Conservation (phyloP, 108 stramenopile genomes). For the Fragilaria radians region DNA sequence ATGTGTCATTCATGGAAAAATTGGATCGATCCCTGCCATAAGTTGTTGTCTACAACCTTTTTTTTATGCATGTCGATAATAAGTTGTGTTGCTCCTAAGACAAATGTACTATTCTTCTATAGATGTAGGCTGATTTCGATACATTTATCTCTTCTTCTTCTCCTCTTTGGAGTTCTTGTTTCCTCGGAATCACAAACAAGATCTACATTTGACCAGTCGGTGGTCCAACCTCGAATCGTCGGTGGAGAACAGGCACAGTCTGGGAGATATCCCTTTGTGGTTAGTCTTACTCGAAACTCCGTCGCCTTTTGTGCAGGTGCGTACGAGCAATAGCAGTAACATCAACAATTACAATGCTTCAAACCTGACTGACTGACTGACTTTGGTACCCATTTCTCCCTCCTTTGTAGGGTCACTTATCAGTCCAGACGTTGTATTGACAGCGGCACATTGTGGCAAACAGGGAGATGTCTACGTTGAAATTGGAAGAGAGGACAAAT, state of each 20-base stretch:
- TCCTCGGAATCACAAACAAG: too few species aligned
- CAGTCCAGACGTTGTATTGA: conserved; percentile 57
- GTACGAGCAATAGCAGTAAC: too few species aligned
- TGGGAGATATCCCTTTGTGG: conserved; percentile 15
- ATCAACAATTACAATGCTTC: background rate
- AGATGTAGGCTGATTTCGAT: too few species aligned
- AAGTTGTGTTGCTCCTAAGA: too few species aligned
- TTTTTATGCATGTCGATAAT: too few species aligned
- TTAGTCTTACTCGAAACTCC: background rate
- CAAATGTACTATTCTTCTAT: too few species aligned
- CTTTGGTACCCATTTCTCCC: background rate
- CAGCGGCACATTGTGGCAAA: conserved; percentile 58
- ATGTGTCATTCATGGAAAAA: too few species aligned
- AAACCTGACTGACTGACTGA: background rate
- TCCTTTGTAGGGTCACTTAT: conserved; percentile 39
- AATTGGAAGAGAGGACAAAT: background rate
- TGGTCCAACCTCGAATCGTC: conserved; percentile 13
- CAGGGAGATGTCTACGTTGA: conserved; percentile 3
- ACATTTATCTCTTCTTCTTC: too few species aligned
- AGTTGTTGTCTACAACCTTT: too few species aligned
- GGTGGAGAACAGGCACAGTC: conserved; percentile 5
- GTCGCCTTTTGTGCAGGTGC: background rate
- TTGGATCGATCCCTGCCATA: too few species aligned
- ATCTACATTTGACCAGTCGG: too few species aligned
- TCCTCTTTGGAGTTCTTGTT: too few species aligned